phyloP scores from a whole-genome alignment of 345 rosid genomes.

The Populus davidiana region DNA sequence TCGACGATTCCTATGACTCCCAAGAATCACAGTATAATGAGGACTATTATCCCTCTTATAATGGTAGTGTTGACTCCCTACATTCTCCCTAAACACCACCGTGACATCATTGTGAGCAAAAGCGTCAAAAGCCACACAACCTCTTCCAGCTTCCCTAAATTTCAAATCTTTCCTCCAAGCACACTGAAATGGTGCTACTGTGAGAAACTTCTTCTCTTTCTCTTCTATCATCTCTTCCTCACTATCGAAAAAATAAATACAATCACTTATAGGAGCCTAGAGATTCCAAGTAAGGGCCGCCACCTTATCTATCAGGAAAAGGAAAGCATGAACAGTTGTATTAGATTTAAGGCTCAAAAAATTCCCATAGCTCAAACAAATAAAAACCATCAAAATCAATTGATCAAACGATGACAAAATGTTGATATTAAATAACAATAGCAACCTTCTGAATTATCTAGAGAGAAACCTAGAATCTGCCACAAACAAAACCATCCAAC shows the following conservation, averaged over 20 bases:
- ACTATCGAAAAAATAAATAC: background rate
- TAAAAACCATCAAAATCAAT: background rate
- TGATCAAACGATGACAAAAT: background rate
- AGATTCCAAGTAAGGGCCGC: conserved; percentile 8
- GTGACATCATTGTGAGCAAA: conserved; percentile 94
- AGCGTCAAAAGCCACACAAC: conserved; percentile 95
- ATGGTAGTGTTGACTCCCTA: conserved; percentile 88
- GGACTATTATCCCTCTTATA: conserved; percentile 87
- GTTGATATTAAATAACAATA: background rate
- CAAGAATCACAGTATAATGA: conserved; percentile 92
- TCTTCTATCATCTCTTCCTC: conserved; percentile 37
- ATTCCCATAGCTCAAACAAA: background rate
- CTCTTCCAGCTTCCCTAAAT: conserved; percentile 88
- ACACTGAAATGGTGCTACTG: conserved; percentile 98
- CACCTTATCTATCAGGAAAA: conserved; percentile 18
- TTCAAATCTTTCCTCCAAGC: conserved; percentile 95
- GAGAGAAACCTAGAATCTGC: conserved; percentile 32
- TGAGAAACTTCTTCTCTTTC: conserved; percentile 66
- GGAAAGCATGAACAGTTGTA: background rate
- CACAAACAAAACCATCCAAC: conserved; percentile 37
- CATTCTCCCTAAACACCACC: conserved; percentile 89
- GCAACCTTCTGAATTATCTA: conserved; percentile 11
- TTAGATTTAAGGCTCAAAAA: background rate
- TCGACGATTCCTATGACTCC: conserved; percentile 85
- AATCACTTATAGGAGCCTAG: conserved; percentile 17